These are phyloP conservation scores for Daldinia bambusicola DNA, from an alignment of 495 filamentous ascomycete genomes.

Conservation along the genomic window DNA sequence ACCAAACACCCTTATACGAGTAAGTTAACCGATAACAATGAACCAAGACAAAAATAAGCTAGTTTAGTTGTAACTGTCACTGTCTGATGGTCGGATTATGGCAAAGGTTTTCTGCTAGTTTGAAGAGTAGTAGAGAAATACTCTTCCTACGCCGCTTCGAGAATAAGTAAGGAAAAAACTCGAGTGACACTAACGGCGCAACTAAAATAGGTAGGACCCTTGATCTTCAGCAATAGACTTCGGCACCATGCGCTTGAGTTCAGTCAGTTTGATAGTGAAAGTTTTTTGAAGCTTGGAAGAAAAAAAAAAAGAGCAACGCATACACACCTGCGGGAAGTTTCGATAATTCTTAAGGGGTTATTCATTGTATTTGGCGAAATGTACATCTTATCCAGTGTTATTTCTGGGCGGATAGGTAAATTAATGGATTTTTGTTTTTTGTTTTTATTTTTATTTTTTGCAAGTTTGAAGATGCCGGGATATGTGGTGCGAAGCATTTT, in stretches of 20 bases:
- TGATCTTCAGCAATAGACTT: conserved; percentile 29
- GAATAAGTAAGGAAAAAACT: not conserved
- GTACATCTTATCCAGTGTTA: not conserved
- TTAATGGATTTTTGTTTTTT: not conserved
- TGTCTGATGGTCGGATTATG: not conserved
- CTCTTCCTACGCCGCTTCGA: no score
- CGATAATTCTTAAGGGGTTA: not conserved
- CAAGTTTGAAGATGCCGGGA: not conserved
- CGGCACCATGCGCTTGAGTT: conserved; percentile 2
- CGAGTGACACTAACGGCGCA: conserved; percentile 9
- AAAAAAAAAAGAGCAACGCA: not conserved
- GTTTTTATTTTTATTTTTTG: not conserved
- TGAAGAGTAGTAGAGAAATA: not conserved
- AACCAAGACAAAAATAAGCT: not conserved
- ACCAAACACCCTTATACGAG: not conserved
- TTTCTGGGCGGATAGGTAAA: not conserved
- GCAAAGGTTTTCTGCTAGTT: not conserved
- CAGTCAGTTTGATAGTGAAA: not conserved
- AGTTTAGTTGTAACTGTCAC: not conserved
- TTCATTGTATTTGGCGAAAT: not conserved
- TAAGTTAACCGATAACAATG: not conserved
- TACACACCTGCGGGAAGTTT: not conserved
- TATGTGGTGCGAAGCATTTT: not conserved
- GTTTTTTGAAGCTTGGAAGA: not conserved
- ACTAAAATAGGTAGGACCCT: conserved; percentile 40